phyloP scores from a whole-genome alignment of 768 basidiomycete genomes.

The Harrya chromipes region DNA sequence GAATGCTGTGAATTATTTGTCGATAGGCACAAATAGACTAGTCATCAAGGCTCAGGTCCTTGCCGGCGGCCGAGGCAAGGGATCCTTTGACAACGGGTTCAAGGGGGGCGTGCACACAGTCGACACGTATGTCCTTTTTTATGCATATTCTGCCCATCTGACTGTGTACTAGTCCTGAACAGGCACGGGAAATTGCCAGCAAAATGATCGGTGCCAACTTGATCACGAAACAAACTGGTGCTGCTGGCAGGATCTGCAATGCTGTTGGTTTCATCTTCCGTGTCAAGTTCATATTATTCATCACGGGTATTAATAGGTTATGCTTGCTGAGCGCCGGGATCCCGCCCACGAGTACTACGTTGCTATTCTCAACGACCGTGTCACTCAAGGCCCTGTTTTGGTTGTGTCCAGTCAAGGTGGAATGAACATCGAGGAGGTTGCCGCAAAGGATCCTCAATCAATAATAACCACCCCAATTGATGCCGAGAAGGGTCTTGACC shows the following conservation, averaged over 20 bases:
- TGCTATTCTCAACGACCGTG: constrained; percentile 94
- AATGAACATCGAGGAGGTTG: constrained; percentile 99
- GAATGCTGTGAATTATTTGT: not conserved
- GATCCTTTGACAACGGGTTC: constrained; percentile 92
- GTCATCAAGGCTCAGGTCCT: constrained; percentile 99
- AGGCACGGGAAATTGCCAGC: constrained; percentile 81
- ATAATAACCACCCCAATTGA: constrained; percentile 95
- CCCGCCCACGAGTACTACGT: constrained; percentile 98
- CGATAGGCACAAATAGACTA: constrained; percentile 65
- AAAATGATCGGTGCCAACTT: constrained; percentile 95
- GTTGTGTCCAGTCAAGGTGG: constrained; percentile 94
- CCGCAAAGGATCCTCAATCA: constrained; percentile 88
- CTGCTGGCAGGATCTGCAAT: constrained; percentile 89
- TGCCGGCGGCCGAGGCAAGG: constrained; percentile 98
- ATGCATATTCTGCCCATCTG: constrained; percentile 2
- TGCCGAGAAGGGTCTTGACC: constrained; percentile 76
- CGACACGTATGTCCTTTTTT: constrained; percentile 53
- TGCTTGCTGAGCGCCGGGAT: constrained; percentile 94
- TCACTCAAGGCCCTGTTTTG: constrained; percentile 82
- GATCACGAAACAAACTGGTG: constrained; percentile 99
- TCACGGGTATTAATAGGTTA: constrained; percentile 57
- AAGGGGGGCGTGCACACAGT: constrained; percentile 97
- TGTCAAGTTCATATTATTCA: constrained; percentile 12
- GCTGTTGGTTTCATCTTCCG: constrained; percentile 54
- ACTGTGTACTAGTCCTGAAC: constrained; percentile 58